Evolutionary conservation across 257 asterid species (phyloP), one percentile per base, ranked within the genome.

Genomic region (Forsythia viridissima): DNA sequence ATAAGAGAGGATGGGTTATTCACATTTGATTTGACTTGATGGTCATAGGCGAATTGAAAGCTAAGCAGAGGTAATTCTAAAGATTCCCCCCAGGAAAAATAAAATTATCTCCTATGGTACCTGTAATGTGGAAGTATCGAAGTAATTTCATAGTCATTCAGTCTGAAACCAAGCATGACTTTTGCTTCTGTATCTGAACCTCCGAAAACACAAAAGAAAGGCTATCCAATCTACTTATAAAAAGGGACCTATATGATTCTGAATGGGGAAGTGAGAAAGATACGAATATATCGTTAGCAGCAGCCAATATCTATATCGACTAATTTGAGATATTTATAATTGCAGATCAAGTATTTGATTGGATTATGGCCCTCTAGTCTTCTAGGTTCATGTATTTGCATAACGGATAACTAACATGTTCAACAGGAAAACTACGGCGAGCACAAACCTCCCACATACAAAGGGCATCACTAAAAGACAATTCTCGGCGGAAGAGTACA

Each of bases 371-470:
- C n/a, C n/a, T 63, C 70, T 63, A 11, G 18, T 30, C 18, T 30
- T 24, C 5, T 63, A 30, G 6, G 8, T 63, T 63, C 80, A 52
- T 65, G 79, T 52, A 74, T 43, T 70, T 72, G 80, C 73, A 55
- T 72, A 72, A 43, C 15, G 59, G 74, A 79, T 41, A 44, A 75
- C 57, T 6, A 36, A 70, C 57, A 80, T 71, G 71, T 66, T 37
- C 34, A 40, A 72, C 44, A 78, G 66, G 73, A 57, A 70, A 71
- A 83, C 21, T 77, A 78, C 21, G 70, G 63, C 21, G 57, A 84
- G 85, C 83, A 89, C 99, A 85, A 83, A 95, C 99, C 99, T 95
- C 99, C 99, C 99, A 95, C 98, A 95, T 91, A 80, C 90, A 85
- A 77, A 95, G 97, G 85, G 95, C 97, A 80, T 95, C 99, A 65